Base-by-base conservation (phyloP, 306 rosid genomes). In the Hippophae rhamnoides region DNA sequence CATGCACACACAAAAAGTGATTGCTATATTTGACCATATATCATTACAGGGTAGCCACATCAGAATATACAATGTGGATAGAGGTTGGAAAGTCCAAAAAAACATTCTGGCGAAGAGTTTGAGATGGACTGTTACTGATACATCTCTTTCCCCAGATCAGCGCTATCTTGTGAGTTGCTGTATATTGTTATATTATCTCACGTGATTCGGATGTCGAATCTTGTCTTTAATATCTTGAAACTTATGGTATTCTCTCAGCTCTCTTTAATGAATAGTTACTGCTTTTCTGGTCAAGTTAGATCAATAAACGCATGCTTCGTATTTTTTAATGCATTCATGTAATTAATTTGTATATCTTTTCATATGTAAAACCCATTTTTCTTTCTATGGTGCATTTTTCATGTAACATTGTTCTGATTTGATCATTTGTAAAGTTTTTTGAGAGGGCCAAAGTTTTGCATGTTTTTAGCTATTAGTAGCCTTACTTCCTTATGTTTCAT, bases 51-150 rank as follows among this genome's bases (percentile, higher is more conserved):
- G 79, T 74, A 81, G 92, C 71, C 83, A 83, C 64, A 81, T 90
- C 43, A 79, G 78, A 73, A 71, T 90, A 66, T 90, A 87, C 69
- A 85, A 90, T 71, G 98, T 87, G 73, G 89, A 87, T 8, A 73
- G 56, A 62, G 89, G 76, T 64, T 90, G 98, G 96, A 85, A 85
- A 80, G 76, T 87, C 62, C 81, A 61, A 78, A 90, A 90, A 78
- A 79, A 85, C 78, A 81, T 90, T 72, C 80, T 78, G 61, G 89
- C 92, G 27, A 81, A 75, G 80, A 79, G 77, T 72, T 69, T 90
- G 81, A 74, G 87, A 43, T 90, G 98, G 98, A 87, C 98, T 42
- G 79, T 90, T 61, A 90, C 96, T 13, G 98, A 90, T 75, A 83
- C 96, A 12, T 83, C 96, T 76, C 89, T 90, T 64, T 90, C 95